Base-by-base conservation (phyloP, 345 rosid genomes). In the Trapa incisa region DNA sequence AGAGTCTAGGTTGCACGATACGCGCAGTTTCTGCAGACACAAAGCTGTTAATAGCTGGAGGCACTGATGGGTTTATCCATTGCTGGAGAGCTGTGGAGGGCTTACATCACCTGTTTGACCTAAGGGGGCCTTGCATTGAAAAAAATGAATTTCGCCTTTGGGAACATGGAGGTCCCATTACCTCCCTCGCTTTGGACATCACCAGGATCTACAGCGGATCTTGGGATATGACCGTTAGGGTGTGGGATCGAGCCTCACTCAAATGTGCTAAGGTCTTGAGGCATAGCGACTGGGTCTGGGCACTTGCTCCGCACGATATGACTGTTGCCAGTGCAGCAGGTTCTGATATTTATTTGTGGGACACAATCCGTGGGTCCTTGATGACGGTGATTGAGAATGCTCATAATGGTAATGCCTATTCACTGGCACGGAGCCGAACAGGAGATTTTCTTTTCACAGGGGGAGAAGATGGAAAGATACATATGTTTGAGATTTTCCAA, bases 251-350 rank as follows among this genome's bases (percentile, higher is more conserved):
- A 11, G 65, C 87, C 29, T 86, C 85, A 1, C 69, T 88, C 73
- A 84, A 84, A 65, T 93, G 96, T 77, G 56, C 74, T 52, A 82
- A 80, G 72, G 78, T 85, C 50, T 78, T 93, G 82, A 85, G 88
- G 79, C 97, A 93, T 65, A 69, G 84, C 75, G 98, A 93, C 74
- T 93, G 97, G 97, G 89, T 93, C 66, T 93, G 92, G 92, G 79
- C 83, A 62, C 83, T 93, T 71, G 92, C 69, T 16, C 96, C 97
- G 14, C 96, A 83, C 60, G 87, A 81, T 68, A 81, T 82, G 22
- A 85, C 87, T 5, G 70, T 90, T 66, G 88, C 83, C 16, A 76
- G 84, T 65, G 67, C 92, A 6, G 75, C 94, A 1, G 97, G 98
- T 37, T 85, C 96, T 5, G 94, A 93, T 79, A 92, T 93, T 68